Base-by-base conservation (phyloP, 2,329 filamentous ascomycete species). In the Spiromastix sp. region DNA sequence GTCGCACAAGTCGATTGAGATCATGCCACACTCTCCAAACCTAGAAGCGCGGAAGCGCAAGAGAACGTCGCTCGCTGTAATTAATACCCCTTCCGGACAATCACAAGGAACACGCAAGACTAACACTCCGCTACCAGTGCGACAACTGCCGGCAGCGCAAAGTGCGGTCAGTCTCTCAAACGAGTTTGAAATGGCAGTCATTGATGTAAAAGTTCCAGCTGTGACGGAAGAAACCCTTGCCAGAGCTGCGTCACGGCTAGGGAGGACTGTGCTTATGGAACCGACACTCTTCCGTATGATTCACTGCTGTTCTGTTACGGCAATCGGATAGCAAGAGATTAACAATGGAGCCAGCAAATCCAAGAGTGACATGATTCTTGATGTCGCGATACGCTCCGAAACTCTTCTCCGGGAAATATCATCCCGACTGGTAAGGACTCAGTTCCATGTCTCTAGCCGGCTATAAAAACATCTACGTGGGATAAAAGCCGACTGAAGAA, bases 351-450 rank as follows among this genome's bases (percentile, higher is more conserved):
- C 64, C 20, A 68, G 61, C 30, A 57, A 67, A 39, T 66, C 66
- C 19, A 71, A 71, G 45, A 69, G 61, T 28, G 68, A 71, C 38
- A 50, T 70, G 30, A 70, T 71, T 15, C 57, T 71, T 2, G 67
- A 70, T 38, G 66, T 67, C 4, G 64, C 69, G 3, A 45, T 70
- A 2, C 56, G 68, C 10, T 60, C 70, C 13, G 68, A 71, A 42
- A 60, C 54, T 33, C 53, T 63, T 8, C 54, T 71, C 4, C 57
- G 64, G 13, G 62, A 69, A 38, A 56, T 71, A 41, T 63, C 61
- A 34, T 49, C 57, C 15, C 56, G 51, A 15, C 48, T 69, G 35
- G 62, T 65, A 25, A 52, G 54, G 18, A n/a, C n/a, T n/a, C n/a
- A n/a, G n/a, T n/a, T n/a, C n/a, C n/a, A n/a, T 25, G 22, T 25